Base-by-base conservation (phyloP, 208 protist genomes). In the Leishmania aethiopica region DNA sequence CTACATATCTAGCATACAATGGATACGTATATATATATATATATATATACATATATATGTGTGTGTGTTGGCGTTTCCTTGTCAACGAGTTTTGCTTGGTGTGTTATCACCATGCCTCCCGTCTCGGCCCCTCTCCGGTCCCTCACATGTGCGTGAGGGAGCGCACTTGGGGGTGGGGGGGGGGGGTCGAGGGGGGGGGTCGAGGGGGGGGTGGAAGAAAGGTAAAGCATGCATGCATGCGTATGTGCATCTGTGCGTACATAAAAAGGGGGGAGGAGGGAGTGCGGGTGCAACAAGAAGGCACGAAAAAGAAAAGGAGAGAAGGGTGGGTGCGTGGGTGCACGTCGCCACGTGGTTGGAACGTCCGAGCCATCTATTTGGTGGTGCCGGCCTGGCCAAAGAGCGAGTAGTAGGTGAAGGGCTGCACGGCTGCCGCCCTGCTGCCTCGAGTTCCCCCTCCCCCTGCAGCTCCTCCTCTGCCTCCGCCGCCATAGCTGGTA, bases 371-470 rank as follows among this genome's bases (percentile, higher is more conserved):
- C 67, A 35, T 17, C 70, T 74, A 84, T 32, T 84, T 84, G 25
- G 80, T 84, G 6, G 76, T 84, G 22, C 75, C 69, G 4, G 49
- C 73, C 10, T 74, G 13, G 45, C 35, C 40, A n/a, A 62, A 66
- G 22, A 76, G 66, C 67, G 78, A 67, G 51, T 51, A 76, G 78
- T 81, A 81, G 47, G 77, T 73, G 37, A 81, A 35, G 67, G 67
- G 13, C 19, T 76, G 69, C 53, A n/a, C 11, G 32, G 49, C 15
- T 19, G 78, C 51, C 40, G 35, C 51, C 28, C 35, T 53, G 49
- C 67, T 49, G 32, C 32, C 4, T 40, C 66, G 60, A 53, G 28
- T 0, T 22, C 70, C 32, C 37, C 17, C 67, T 42, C 35, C 53
- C 25, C 13, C 76, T n/a, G 15, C 19, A 25, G 7, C 45, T 22